Percentiles rank a stretch among this genome's conserved stretches.
phyloP scores from a whole-genome alignment of 2,329 filamentous ascomycete genomes.

The Ascochyta rabiei region DNA sequence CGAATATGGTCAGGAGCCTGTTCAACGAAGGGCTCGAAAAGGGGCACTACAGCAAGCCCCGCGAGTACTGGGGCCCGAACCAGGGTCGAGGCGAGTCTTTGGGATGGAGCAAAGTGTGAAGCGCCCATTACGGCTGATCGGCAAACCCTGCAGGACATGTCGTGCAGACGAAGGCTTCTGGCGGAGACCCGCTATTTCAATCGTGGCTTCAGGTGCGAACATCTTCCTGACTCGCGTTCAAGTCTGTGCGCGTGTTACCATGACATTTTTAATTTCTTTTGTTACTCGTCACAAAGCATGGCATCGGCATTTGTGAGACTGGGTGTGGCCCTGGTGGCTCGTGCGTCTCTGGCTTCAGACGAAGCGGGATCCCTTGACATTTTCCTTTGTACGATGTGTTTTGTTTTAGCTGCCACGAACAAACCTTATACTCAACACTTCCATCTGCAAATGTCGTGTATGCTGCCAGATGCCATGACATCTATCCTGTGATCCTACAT shows the following conservation, averaged over 20 bases:
- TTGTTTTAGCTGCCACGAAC: neutral
- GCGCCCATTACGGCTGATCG: constrained; percentile 1
- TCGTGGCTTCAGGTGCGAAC: neutral
- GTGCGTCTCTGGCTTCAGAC: neutral
- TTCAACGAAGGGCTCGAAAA: constrained; percentile 46
- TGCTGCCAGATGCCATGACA: neutral
- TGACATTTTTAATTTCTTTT: neutral
- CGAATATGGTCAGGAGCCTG: constrained; percentile 38
- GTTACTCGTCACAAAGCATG: neutral
- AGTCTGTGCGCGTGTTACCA: neutral
- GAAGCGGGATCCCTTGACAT: neutral
- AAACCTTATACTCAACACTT: neutral
- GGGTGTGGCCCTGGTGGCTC: neutral
- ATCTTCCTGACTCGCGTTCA: neutral
- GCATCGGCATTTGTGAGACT: neutral
- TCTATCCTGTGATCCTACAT: neutral
- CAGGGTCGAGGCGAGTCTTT: constrained; percentile 40
- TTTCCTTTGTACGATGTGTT: neutral
- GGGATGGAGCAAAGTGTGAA: constrained; percentile 47
- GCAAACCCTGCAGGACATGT: constrained; percentile 2
- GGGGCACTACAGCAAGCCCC: constrained; percentile 47
- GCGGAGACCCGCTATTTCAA: constrained; percentile 23
- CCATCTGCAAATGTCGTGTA: neutral
- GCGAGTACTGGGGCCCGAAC: constrained; percentile 49
- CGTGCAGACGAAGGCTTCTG: neutral